Conservation (phyloP, 1,284 basidiomycete genomes). For the Ustilago lituana region DNA sequence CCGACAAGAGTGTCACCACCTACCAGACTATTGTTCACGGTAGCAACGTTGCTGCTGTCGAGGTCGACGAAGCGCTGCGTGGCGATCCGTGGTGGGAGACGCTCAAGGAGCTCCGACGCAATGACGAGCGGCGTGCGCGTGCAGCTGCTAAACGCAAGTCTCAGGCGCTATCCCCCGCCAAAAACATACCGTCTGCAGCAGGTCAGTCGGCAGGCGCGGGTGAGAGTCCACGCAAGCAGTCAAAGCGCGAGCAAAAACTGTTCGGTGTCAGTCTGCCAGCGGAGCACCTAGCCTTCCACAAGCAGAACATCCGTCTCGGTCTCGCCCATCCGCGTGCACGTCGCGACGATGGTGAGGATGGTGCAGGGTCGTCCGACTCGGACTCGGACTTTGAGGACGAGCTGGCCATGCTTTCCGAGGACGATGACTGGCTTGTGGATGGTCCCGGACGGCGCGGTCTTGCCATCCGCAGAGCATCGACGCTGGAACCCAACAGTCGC, state of each 20-base stretch:
- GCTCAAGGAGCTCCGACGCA: slow-evolving; percentile 58
- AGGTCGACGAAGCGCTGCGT: slow-evolving; percentile 50
- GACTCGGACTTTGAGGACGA: slow-evolving; percentile 56
- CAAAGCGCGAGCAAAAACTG: slow-evolving; percentile 52
- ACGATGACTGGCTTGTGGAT: slow-evolving; percentile 52
- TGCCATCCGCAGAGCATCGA: slow-evolving; percentile 45
- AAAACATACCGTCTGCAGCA: slow-evolving; percentile 21
- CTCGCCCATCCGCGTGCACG: slow-evolving; percentile 62
- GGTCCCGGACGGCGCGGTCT: slow-evolving; percentile 26
- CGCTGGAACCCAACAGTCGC: slow-evolving; percentile 22
- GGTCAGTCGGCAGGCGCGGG: background rate
- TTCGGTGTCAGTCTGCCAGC: slow-evolving; percentile 61
- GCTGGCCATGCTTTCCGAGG: slow-evolving; percentile 58
- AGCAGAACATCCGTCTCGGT: slow-evolving; percentile 64
- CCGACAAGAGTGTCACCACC: slow-evolving; percentile 51
- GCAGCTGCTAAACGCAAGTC: slow-evolving; percentile 49
- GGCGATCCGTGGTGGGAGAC: slow-evolving; percentile 66
- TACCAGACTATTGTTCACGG: slow-evolving; percentile 64
- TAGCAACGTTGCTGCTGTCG: slow-evolving; percentile 36
- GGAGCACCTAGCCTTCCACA: slow-evolving; percentile 64
- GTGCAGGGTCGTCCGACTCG: slow-evolving; percentile 41
- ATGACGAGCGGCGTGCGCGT: slow-evolving; percentile 52
- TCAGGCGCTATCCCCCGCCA: slow-evolving; percentile 37
- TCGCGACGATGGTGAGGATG: slow-evolving; percentile 47
- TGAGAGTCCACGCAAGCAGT: slow-evolving; percentile 37